Evolutionary conservation across 2,329 filamentous ascomycete species (phyloP), one percentile per base, ranked within the genome.

Genomic region (Fusarium bulbicola): DNA sequence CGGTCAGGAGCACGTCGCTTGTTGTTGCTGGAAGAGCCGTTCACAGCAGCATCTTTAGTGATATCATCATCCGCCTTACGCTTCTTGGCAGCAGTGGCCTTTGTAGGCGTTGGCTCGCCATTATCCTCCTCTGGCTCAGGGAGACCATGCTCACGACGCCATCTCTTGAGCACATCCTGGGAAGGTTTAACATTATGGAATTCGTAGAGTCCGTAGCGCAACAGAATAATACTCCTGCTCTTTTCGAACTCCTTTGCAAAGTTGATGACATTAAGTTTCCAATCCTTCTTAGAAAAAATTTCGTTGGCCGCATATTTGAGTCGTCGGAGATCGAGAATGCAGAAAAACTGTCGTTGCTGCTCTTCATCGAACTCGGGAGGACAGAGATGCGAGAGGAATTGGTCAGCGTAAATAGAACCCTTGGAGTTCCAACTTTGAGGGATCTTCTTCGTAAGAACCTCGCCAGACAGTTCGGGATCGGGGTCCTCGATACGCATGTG

Each of bases 231-330:
- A 73, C 88, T 89, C 54, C 89, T 84, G 76, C 88, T 90, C 82
- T 91, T 91, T 78, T 91, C 89, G 68, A 89, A 91, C 78, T 90
- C 89, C 78, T 90, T 91, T 43, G 89, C 88, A 65, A 91, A 91
- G 78, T 90, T 90, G 71, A 88, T 79, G 24, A 90, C 86, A 71
- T 91, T 91, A 59, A 91, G 80, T 80, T 89, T 89, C 89, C 89
- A 91, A 72, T 89, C 88, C 78, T 90, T 90, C 77, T 86, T 87
- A 24, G 81, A 77, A 66, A 90, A 91, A 21, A 91, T 88, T 74
- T 90, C 88, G 73, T 90, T 85, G 34, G 89, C 88, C 11, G 88
- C 86, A 75, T 90, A 89, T 80, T 91, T 91, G 50, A 91, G 83
- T 70, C 89, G 85, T 67, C 89, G 87, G 64, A 91, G 82, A 76